Conservation (phyloP, 257 asterid species). For the Osmanthus fragrans region DNA sequence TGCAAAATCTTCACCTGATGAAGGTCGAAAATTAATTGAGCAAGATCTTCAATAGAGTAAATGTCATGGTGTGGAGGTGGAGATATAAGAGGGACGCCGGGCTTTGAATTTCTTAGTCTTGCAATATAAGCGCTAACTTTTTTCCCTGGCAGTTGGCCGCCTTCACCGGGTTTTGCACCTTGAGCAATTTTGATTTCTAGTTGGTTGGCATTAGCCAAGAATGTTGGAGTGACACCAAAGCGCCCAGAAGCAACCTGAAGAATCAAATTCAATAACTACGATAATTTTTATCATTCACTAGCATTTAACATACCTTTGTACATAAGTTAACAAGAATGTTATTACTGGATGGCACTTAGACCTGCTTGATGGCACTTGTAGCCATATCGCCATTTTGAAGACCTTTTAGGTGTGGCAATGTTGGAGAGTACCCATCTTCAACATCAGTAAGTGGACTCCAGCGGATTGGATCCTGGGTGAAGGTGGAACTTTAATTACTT, state of each 20-base stretch:
- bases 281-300: neutral
- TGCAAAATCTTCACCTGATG: constrained; percentile 67
- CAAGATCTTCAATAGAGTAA: constrained; percentile 99
- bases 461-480: constrained; percentile 88
- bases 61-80: constrained; percentile 99
- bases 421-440: constrained; percentile 95
- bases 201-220: constrained; percentile 93
- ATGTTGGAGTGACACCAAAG: constrained; percentile 98
- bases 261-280: neutral
- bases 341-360: constrained; percentile 17
- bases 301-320: neutral
- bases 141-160: constrained; percentile 98
- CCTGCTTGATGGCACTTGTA: constrained; percentile 99
- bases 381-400: constrained; percentile 99
- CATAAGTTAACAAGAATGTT: neutral
- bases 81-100: constrained; percentile 98
- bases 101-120: constrained; percentile 91
- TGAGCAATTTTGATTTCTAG: constrained; percentile 97
- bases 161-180: constrained; percentile 99
- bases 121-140: constrained; percentile 98
- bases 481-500: constrained; percentile 16
- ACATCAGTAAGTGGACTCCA: constrained; percentile 98
- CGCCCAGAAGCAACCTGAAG: constrained; percentile 97
- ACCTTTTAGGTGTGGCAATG: constrained; percentile 97
- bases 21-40: constrained; percentile 95